phyloP scores from a whole-genome alignment of 345 rosid genomes.

The Limnanthes douglasii region DNA sequence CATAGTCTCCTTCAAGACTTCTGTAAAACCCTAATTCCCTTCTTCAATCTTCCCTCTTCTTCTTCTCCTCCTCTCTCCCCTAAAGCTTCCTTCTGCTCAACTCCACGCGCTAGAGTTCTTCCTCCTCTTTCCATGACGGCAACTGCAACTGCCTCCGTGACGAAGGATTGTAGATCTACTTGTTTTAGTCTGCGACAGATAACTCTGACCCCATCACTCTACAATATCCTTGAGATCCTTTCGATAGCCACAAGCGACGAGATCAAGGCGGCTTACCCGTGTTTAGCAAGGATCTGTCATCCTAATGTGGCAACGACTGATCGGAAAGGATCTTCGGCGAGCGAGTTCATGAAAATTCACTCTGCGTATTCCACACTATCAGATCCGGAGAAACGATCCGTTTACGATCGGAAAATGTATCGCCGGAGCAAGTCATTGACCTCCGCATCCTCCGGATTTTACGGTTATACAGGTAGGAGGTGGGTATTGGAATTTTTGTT shows the following conservation, averaged over 20 bases:
- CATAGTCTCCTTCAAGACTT: no score
- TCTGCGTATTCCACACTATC: slow-evolving; percentile 77
- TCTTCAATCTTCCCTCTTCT: slow-evolving; percentile 4
- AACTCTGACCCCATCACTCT: slow-evolving; percentile 28
- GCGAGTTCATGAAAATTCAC: slow-evolving; percentile 65
- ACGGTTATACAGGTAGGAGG: slow-evolving; percentile 37
- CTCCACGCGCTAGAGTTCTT: slow-evolving; percentile 7
- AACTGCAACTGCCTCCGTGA: slow-evolving; percentile 10
- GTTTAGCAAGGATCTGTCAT: slow-evolving; percentile 55
- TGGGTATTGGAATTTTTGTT: no score
- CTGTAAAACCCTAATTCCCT: slow-evolving; percentile 13
- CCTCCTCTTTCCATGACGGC: slow-evolving; percentile 8
- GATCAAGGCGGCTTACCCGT: slow-evolving; percentile 72
- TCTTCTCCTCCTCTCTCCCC: slow-evolving; percentile 14
- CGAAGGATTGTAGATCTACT: slow-evolving; percentile 8
- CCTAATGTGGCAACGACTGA: slow-evolving; percentile 48
- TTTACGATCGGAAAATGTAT: slow-evolving; percentile 43
- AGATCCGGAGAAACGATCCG: slow-evolving; percentile 75
- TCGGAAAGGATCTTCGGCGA: slow-evolving; percentile 43
- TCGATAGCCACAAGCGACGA: slow-evolving; percentile 46
- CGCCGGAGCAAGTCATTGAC: slow-evolving; percentile 39
- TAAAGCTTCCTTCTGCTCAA: slow-evolving; percentile 1
- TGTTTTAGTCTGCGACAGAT: slow-evolving; percentile 8
- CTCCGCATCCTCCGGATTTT: slow-evolving; percentile 12
- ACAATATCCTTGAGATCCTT: slow-evolving; percentile 54